These are phyloP conservation scores for Pleurotus eryngii DNA, from an alignment of 768 basidiomycete species.

Conservation along the genomic window DNA sequence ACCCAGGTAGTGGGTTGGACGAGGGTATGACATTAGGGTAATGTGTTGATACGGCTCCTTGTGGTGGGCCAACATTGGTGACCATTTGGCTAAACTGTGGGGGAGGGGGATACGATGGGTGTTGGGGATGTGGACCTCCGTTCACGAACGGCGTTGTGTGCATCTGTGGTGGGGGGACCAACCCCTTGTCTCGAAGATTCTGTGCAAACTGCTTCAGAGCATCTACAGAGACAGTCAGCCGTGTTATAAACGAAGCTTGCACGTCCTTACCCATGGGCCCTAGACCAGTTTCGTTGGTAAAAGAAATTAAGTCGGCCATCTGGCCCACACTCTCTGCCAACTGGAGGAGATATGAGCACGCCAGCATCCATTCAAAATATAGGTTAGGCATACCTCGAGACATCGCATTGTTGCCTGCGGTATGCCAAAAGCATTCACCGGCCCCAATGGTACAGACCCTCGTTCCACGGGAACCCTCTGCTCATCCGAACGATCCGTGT, in stretches of 20 bases:
- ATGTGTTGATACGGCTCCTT: constrained; percentile 25
- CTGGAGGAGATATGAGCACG: constrained; percentile 27
- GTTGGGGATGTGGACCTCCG: constrained; percentile 11
- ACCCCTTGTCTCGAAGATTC: constrained; percentile 30
- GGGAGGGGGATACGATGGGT: constrained; percentile 17
- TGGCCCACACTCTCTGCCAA: constrained; percentile 79
- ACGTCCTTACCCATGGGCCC: constrained; percentile 65
- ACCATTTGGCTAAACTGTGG: background rate
- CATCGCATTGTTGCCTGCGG: constrained; percentile 89
- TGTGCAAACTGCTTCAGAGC: constrained; percentile 38
- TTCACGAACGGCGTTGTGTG: constrained; percentile 15
- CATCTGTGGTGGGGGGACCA: constrained; percentile 13
- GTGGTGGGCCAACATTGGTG: constrained; percentile 10
- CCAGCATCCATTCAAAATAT: background rate
- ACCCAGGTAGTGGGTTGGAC: constrained; percentile 37
- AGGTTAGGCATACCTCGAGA: constrained; percentile 56
- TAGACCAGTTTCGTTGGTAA: constrained; percentile 46
- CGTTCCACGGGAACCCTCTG: constrained; percentile 55
- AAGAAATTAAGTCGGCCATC: constrained; percentile 76
- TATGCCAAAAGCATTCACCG: constrained; percentile 85
- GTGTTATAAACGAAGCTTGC: constrained; percentile 6
- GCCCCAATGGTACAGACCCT: constrained; percentile 73
- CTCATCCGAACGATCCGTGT: constrained; percentile 67
- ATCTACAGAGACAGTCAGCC: constrained; percentile 24
- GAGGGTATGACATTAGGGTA: constrained; percentile 48